Evolutionary conservation across 345 rosid genomes (phyloP), one percentile per base, ranked within the genome.

Genomic region (Pseudoturritis turrita): DNA sequence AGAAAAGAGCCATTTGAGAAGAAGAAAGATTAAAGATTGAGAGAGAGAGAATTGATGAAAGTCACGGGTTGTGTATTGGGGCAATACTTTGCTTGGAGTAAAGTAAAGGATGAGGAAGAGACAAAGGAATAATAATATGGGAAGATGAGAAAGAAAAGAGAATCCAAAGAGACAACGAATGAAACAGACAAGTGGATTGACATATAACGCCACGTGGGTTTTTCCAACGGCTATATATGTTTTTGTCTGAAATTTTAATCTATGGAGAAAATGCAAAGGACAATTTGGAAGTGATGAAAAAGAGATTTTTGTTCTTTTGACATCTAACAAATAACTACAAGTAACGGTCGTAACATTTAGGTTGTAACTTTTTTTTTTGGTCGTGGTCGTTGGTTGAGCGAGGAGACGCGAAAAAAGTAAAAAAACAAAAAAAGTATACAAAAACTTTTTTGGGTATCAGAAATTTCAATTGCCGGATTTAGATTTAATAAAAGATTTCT

Each of bases 61-160:
- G 79, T 75, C 79, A 75, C 79, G 79, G 79, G 79, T 15, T 12
- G 73, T 68, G 70, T 44, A 61, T 68, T 68, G 79, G 79, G 79
- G 51, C 58, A 75, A 75, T 75, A 68, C 70, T 75, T 68, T 61
- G 65, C 64, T 68, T 75, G 70, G 74, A 52, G 73, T 60, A 45
- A 75, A 67, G 73, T 68, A 36, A 60, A 74, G 54, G 58, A 46
- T 7, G 70, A 68, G 74, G 57, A 68, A 68, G 70, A 75, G 79
- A 75, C 74, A 68, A 75, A 75, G 79, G 79, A 75, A 75, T 75
- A 74, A 49, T 65, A 51, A 58, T 57, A 11, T 49, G 65, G 77
- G 62, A 74, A 49, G 62, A 58, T 23, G 76, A 65, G 60, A 47
- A 21, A 21, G 35, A 6, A 44, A 25, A 58, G 68, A 67, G 78